phyloP scores from a whole-genome alignment of 2,329 filamentous ascomycete genomes.

The Sporothrix inflata region DNA sequence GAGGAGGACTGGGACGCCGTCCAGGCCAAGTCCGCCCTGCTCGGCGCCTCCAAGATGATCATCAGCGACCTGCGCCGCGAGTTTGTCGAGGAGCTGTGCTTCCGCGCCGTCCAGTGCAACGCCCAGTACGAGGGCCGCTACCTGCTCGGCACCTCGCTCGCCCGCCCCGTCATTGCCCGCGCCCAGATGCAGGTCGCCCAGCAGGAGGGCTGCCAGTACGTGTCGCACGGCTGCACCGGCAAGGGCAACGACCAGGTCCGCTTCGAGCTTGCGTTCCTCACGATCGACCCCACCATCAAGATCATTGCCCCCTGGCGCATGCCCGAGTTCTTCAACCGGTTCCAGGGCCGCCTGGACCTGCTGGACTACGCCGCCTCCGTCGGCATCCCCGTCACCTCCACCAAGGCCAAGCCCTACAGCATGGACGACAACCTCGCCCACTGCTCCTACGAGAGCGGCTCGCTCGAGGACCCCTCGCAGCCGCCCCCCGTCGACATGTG shows the following conservation, averaged over 20 bases:
- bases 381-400: slow-evolving; percentile 72
- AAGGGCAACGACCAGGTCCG: slow-evolving; percentile 51
- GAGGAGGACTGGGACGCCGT: slow-evolving; percentile 75
- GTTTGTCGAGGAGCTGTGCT: slow-evolving; percentile 81
- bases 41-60: slow-evolving; percentile 68
- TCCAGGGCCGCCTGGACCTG: slow-evolving; percentile 72
- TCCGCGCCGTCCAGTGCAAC: slow-evolving; percentile 76
- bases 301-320: slow-evolving; percentile 77
- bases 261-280: slow-evolving; percentile 50
- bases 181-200: slow-evolving; percentile 66
- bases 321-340: slow-evolving; percentile 70
- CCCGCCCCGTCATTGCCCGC: slow-evolving; percentile 71
- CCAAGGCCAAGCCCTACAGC: slow-evolving; percentile 71
- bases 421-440: slow-evolving; percentile 59
- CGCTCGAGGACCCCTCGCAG: slow-evolving; percentile 66
- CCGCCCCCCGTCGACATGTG: slow-evolving; percentile 78
- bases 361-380: slow-evolving; percentile 70
- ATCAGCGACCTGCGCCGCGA: slow-evolving; percentile 70
- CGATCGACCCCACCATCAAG: slow-evolving; percentile 63
- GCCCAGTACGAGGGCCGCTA: slow-evolving; percentile 66
- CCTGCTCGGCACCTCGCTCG: slow-evolving; percentile 61
- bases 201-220: slow-evolving; percentile 52
- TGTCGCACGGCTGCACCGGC: slow-evolving; percentile 54
- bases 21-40: slow-evolving; percentile 62
- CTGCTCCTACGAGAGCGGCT: slow-evolving; percentile 70